Conservation (phyloP, 768 basidiomycete species). For the Vararia minispora region DNA sequence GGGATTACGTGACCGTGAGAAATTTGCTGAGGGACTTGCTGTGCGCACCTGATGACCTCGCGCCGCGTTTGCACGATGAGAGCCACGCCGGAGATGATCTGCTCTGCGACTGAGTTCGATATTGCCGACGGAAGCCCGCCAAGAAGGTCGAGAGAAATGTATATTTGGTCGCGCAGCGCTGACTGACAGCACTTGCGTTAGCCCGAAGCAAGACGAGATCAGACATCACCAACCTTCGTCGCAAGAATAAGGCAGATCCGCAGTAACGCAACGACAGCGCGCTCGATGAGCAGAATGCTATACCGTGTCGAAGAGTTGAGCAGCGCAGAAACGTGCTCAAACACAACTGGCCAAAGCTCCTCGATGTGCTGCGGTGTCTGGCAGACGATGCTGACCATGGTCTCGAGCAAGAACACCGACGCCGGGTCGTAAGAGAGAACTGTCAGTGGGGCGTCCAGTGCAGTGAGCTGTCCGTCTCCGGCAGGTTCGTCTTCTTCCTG, state of each 20-base stretch:
- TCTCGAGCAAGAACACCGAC: slow-evolving; percentile 88
- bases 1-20: slow-evolving; percentile 1
- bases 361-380: slow-evolving; percentile 70
- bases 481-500: slow-evolving; percentile 53
- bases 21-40: too few species aligned
- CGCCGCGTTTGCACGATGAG: slow-evolving; percentile 70
- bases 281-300: slow-evolving; percentile 84
- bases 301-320: slow-evolving; percentile 70
- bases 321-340: slow-evolving; percentile 82
- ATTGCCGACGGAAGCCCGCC: slow-evolving; percentile 66
- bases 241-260: slow-evolving; percentile 78
- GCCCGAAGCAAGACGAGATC: background rate
- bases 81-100: slow-evolving; percentile 76
- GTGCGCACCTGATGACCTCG: slow-evolving; percentile 52
- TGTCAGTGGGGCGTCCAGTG: slow-evolving; percentile 30
- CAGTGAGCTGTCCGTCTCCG: slow-evolving; percentile 19
- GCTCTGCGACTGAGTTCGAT: slow-evolving; percentile 82
- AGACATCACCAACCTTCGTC: slow-evolving; percentile 45
- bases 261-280: slow-evolving; percentile 84
- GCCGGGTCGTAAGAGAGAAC: slow-evolving; percentile 90
- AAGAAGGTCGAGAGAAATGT: slow-evolving; percentile 85
- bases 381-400: slow-evolving; percentile 82
- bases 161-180: slow-evolving; percentile 84
- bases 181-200: slow-evolving; percentile 32
- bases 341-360: slow-evolving; percentile 83